A percentile compares a stretch with the other conserved stretches of the same genome.
phyloP scores from a whole-genome alignment of 2,329 filamentous ascomycete species.

The Sporothrix inflata region DNA sequence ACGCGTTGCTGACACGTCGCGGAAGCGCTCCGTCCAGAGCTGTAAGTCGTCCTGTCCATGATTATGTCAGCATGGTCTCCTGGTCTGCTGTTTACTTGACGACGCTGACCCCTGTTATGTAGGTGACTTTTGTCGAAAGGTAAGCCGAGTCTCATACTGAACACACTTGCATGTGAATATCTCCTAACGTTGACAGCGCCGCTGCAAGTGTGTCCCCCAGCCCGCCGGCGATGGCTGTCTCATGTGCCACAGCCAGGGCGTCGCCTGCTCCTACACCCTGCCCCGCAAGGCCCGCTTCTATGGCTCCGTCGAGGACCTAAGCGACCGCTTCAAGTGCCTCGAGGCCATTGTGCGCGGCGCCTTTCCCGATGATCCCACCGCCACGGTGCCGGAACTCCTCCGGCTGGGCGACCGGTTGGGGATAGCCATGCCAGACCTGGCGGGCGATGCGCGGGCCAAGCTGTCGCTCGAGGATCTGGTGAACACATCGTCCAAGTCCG shows the following conservation, averaged over 20 bases:
- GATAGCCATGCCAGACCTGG: constrained; percentile 43
- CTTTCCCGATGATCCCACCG: constrained; percentile 41
- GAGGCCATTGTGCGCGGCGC: constrained; percentile 44
- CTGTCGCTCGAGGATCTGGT: constrained; percentile 19
- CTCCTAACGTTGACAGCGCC: constrained; percentile 35
- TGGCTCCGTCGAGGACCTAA: constrained; percentile 44
- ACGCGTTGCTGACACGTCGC: constrained; percentile 43
- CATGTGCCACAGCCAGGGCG: constrained; percentile 41
- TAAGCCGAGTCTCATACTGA: not conserved
- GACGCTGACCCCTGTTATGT: constrained; percentile 21
- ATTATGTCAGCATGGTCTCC: not conserved
- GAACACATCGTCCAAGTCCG: not conserved
- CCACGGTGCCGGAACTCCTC: constrained; percentile 40
- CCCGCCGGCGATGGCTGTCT: constrained; percentile 40
- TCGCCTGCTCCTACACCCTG: constrained; percentile 42
- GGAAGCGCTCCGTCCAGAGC: constrained; percentile 44
- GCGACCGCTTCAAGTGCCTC: constrained; percentile 44
- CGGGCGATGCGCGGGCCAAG: not conserved
- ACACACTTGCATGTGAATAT: not conserved
- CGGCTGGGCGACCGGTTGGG: constrained; percentile 40
- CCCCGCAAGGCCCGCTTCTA: constrained; percentile 46
- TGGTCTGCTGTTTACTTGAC: not conserved
- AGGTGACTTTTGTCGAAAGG: constrained; percentile 36
- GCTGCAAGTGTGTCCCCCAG: constrained; percentile 44
- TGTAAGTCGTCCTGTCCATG: constrained; percentile 38